These are phyloP conservation scores for Aspergillus nidulans DNA, from an alignment of 495 filamentous ascomycete genomes.

Conservation along the genomic window DNA sequence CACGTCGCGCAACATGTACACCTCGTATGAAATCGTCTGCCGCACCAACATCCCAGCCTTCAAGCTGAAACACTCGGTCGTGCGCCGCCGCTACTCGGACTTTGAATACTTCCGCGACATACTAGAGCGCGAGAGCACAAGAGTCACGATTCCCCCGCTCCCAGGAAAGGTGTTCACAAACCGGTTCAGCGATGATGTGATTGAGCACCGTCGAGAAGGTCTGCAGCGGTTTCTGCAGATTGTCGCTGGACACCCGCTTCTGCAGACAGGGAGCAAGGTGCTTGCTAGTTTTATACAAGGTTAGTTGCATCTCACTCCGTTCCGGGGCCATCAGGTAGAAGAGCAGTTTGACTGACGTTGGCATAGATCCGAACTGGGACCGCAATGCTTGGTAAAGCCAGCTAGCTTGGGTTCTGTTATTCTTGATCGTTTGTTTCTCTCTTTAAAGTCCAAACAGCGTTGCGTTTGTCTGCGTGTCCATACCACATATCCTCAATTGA, in stretches of 20 bases:
- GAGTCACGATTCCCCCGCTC: conserved; percentile 92
- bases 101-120: conserved; percentile 99
- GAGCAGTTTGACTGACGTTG: conserved; percentile 4
- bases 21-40: conserved; percentile 95
- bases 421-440: background rate
- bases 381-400: conserved; percentile 34
- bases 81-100: conserved; percentile 91
- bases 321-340: background rate
- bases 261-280: conserved; percentile 98
- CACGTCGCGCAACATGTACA: conserved; percentile 94
- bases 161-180: conserved; percentile 98
- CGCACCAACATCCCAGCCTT: conserved; percentile 98
- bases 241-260: conserved; percentile 89
- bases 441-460: conserved; percentile 1
- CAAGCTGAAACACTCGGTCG: conserved; percentile 80
- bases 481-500: background rate
- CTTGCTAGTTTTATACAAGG: conserved; percentile 94
- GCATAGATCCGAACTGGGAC: conserved; percentile 33
- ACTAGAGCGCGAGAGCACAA: conserved; percentile 86
- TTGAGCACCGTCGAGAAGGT: conserved; percentile 88
- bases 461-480: conserved; percentile 10
- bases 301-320: conserved; percentile 40
- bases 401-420: background rate
- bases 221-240: conserved; percentile 96
- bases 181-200: conserved; percentile 96